Base-by-base conservation (phyloP, 164 flowering plant genomes). In the Akebia trifoliata region DNA sequence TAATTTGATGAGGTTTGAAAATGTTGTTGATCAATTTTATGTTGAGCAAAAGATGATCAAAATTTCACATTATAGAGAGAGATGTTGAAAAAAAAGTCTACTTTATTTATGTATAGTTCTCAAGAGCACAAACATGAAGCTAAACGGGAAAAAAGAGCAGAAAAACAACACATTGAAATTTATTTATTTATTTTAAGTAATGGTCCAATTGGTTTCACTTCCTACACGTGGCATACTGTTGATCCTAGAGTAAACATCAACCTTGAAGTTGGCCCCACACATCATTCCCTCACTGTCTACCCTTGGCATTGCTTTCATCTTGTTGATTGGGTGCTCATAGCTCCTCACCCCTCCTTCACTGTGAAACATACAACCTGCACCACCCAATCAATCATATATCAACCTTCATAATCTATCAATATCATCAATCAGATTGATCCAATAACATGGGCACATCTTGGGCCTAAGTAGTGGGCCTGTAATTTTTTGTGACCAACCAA, bases 261-360 rank as follows among this genome's bases (percentile, higher is more conserved):
- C 95, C 32, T 87, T 90, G 81, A 90, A 93, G 60, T 68, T 78
- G 47, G 98, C 84, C 4, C 98, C 97, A 68, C 98, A 93, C 74
- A 90, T 69, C 6, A 66, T 86, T 0, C 98, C 95, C 58, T 90
- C 90, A 54, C 98, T 93, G 42, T 93, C 97, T 4, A 86, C 67
- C 63, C 97, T 80, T 1, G 92, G 97, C 96, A 93, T 78, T 17
- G 97, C 85, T 75, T 73, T 93, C 70, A 93, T 63, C 78, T 79
- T 87, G 74, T 93, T 74, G 87, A 84, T 86, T 11, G 96, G 99
- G 69, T 93, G 96, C 81, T 87, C 97, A 56, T 79, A 93, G 77
- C 92, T 93, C 95, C 71, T 80, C 71, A 93, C 48, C 1, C 99
- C 97, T 42, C 86, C 81, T 2, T 78, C 97, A 39, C 94, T 90